Base-by-base conservation (phyloP, 352 stramenopile genomes). In the Phytophthora pseudosyringae region DNA sequence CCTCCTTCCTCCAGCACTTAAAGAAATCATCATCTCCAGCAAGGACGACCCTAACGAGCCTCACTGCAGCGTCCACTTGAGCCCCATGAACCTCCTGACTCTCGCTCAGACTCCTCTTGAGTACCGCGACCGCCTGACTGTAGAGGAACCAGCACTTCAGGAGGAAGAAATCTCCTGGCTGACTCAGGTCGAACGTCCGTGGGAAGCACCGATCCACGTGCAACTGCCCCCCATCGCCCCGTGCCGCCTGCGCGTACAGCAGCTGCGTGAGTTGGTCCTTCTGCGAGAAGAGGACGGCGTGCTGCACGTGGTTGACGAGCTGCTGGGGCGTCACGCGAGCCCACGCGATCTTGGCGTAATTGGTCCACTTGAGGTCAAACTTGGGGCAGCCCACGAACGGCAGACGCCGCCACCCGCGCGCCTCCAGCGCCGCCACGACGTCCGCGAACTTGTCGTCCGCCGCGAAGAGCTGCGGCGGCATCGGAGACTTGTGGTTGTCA, bases 301-400 rank as follows among this genome's bases (percentile, higher is more conserved):
- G 55, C 39, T 88, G 72, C 49, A 94, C 64, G 56, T 94, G 85
- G 62, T 91, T 94, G 49, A 93, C 69, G 45, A 78, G 66, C 64
- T 90, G 82, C 10, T 55, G 10, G 8, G 61, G 31, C 9, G 52
- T 59, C 58, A 90, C 75, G 31, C 71, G 67, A 5, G 33, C 7
- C 85, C 85, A 94, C 61, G 64, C 45, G 57, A 94, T 75, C 55
- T 77, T 81, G 28, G 62, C 47, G 78, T 94, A 94, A 72, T 92
- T 92, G 55, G 73, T 75, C 78, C 80, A 92, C 46, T 85, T 83
- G 15, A 94, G 71, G 16, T 75, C 65, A 39, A 77, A 85, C 49
- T 73, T 78, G 1, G 85, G 85, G 58, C 88, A 90, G 31, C 74
- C 63, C 4, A 78, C 56, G 58, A 90, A 81, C 29, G 76, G 69